Evolutionary conservation across 768 basidiomycete genomes (phyloP), one percentile per base, ranked within the genome.

Genomic region (Pleurotus tuber-regium): DNA sequence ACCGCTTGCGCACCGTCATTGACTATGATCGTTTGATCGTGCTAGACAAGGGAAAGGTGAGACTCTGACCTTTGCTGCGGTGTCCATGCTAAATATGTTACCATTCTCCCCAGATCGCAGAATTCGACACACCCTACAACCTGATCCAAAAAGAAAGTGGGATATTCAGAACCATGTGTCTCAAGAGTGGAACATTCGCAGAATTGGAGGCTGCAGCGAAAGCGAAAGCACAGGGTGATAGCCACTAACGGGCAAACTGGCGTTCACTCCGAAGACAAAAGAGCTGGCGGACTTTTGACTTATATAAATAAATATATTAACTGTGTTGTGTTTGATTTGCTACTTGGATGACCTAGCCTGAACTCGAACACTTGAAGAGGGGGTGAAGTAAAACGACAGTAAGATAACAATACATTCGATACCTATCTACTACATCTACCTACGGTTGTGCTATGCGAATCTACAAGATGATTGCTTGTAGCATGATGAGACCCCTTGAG

Each of bases 11-110:
- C 48, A 90, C 89, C 1, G 81, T 92, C 50, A 88, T 89, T 53
- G 88, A 94, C 66, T 86, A 94, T 59, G 86, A 87, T 66, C 74
- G 85, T 25, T 67, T 94, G 53, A 77, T 93, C 53, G 84, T 93
- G 6, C 70, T 93, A n/a, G 89, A 93, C 70, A 81, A 82, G 53
- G 83, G 85, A 61, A 63, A 70, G 63, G 78, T 78, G 55, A 36
- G 67, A 49, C 33, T 24, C 21, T 33, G 5, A 25, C 5, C 55
- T 12, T 9, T 49, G 1, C 21, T 23, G 10, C 19, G 10, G 33
- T 21, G n/a, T 35, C 28, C 5, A 11, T 33, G 26, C 28, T 35
- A 31, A n/a, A 36, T 43, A 19, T 38, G 39, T 24, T 38, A 44
- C 42, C 6, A n/a, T 31, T 46, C 25, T 14, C n/a, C 47, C 1